Conservation (phyloP, 148 eudicot species). For the Amaranthus cruentus region DNA sequence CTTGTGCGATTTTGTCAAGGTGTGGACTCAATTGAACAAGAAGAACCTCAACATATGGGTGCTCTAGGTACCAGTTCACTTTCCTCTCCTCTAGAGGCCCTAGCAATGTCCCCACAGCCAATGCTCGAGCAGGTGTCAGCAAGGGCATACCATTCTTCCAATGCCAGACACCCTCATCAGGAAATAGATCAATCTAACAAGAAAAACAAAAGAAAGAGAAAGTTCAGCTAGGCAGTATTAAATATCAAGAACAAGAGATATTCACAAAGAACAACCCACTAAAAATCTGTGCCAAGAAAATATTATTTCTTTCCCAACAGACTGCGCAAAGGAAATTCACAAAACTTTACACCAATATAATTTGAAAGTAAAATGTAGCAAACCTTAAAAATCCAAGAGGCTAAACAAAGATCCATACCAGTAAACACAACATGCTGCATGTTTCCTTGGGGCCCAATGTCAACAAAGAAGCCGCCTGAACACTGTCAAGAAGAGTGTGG, state of each 20-base stretch:
- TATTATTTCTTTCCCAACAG: not conserved
- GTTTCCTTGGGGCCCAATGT: constrained; percentile 93
- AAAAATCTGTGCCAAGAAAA: not conserved
- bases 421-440: constrained; percentile 68
- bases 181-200: constrained; percentile 78
- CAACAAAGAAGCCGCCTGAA: constrained; percentile 73
- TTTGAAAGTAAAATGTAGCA: not conserved
- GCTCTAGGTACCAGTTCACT: constrained; percentile 76
- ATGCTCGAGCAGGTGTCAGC: constrained; percentile 60
- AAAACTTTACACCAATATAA: not conserved
- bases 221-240: not conserved
- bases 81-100: constrained; percentile 80
- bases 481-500: constrained; percentile 77
- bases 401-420: constrained; percentile 44
- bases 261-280: not conserved
- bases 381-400: not conserved
- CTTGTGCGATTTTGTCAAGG: constrained; percentile 63
- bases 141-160: constrained; percentile 92
- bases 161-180: constrained; percentile 78
- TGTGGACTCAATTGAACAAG: constrained; percentile 70
- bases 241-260: constrained; percentile 17
- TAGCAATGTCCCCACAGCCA: constrained; percentile 69
- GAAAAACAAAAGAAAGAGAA: constrained; percentile 7
- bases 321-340: not conserved
- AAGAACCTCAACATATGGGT: constrained; percentile 48